Evolutionary conservation across 371 early-diverging fungal genomes (phyloP), one percentile per base, ranked within the genome.

Genomic region (Sporodiniella umbellata): DNA sequence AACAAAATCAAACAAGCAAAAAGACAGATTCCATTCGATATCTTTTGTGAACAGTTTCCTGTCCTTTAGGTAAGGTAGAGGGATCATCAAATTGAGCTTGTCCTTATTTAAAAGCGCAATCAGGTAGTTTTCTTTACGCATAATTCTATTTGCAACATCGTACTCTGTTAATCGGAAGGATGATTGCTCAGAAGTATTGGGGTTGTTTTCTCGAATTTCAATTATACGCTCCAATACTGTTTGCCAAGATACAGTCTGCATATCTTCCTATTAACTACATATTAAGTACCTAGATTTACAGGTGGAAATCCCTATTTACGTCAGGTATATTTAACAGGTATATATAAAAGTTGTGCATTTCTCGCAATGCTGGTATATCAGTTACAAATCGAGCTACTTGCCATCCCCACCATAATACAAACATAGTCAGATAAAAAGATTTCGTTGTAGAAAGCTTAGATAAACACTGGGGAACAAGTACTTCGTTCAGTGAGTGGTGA

Each of bases 101-200:
- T 95, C 92, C 59, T 92, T 92, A 79, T 96, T 95, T 68, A 96
- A 88, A 42, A 99, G 62, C 7, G 96, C 96, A 51, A 98, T 87
- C 71, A 96, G 65, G 64, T 95, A 98, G 68, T 99, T 99, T 33
- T 99, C 99, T 48, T 87, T 82, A n/a, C 98, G 87, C 90, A 98
- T 85, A 51, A 99, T 96, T 26, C 96, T 85, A 66, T 91, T 93
- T 15, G 95, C 86, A 28, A 98, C 87, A 44, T 76, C 83, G 53
- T 92, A 91, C 7, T 91, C 95, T 55, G 94, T 88, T 24, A 99
- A 64, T n/a, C 81, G 75, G 15, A 72, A 54, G 7, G 72, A 65
- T 23, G 64, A 60, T 24, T 70, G 58, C 33, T 75, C 67, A 10
- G 75, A 60, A 39, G 70, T 83, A 64, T 85, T 74, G 22, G 86